Evolutionary conservation across 1,284 basidiomycete species (phyloP).

Genomic region (Vanrija sp.): DNA sequence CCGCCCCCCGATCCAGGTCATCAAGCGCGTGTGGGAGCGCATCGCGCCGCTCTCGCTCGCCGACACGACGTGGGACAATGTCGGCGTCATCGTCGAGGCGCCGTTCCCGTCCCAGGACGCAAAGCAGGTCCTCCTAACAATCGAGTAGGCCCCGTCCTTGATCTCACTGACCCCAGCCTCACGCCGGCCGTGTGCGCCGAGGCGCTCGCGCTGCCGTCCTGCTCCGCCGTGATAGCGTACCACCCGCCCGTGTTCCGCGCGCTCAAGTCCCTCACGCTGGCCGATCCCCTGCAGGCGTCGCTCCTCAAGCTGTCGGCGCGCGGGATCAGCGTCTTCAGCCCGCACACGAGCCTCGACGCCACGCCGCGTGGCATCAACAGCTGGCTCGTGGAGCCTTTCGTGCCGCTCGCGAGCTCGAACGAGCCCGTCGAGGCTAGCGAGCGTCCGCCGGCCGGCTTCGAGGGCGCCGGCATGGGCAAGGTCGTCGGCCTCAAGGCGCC

Average conservation of each 20-base stretch:
- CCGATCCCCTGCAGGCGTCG: slow-evolving; percentile 72
- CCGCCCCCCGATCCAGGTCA: slow-evolving; percentile 27
- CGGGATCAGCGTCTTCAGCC: slow-evolving; percentile 80
- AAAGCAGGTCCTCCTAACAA: slow-evolving; percentile 72
- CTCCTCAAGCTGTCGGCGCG: slow-evolving; percentile 72
- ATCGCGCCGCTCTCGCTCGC: slow-evolving; percentile 81
- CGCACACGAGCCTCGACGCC: slow-evolving; percentile 80
- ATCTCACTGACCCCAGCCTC: slow-evolving; percentile 54
- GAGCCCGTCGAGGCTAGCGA: slow-evolving; percentile 21
- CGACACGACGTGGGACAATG: slow-evolving; percentile 81
- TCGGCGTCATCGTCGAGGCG: slow-evolving; percentile 77
- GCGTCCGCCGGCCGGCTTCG: slow-evolving; percentile 35
- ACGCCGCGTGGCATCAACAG: slow-evolving; percentile 80
- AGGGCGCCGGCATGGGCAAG: slow-evolving; percentile 62
- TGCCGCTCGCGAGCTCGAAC: slow-evolving; percentile 17
- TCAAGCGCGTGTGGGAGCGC: slow-evolving; percentile 52
- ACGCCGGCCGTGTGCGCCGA: slow-evolving; percentile 73
- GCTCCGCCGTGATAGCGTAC: slow-evolving; percentile 72
- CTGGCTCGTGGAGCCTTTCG: slow-evolving; percentile 52
- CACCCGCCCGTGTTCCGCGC: slow-evolving; percentile 77
- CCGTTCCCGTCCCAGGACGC: slow-evolving; percentile 58
- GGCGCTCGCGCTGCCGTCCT: slow-evolving; percentile 59
- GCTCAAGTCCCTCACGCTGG: slow-evolving; percentile 70
- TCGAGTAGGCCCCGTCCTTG: slow-evolving; percentile 60
- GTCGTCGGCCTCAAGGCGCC: slow-evolving; percentile 56